Conservation (phyloP, 2,329 filamentous ascomycete genomes). For the Pseudogymnoascus sp. region DNA sequence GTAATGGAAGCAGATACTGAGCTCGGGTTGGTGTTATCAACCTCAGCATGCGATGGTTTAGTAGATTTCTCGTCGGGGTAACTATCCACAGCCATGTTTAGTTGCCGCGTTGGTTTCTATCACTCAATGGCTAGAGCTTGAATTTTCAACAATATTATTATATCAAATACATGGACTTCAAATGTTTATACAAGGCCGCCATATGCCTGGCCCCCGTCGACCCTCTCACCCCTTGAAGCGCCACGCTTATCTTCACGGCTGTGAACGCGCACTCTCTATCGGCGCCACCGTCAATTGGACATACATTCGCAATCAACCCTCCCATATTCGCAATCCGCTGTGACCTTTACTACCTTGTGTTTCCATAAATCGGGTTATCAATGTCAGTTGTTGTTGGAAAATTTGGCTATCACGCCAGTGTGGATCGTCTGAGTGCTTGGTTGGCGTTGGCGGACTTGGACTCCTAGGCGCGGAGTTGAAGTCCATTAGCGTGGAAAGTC, state of each 20-base stretch:
- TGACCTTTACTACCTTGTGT: background rate
- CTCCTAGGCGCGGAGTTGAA: constrained; percentile 2
- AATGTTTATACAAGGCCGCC: background rate
- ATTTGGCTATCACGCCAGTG: background rate
- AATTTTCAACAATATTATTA: background rate
- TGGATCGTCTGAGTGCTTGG: background rate
- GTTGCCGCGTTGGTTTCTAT: background rate
- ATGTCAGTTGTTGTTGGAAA: background rate
- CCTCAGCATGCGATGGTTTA: background rate
- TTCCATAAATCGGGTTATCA: background rate
- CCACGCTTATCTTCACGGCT: background rate
- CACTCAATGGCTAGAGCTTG: background rate
- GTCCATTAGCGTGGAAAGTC: constrained; percentile 1
- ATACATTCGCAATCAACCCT: background rate
- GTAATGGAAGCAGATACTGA: background rate
- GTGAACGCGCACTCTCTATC: background rate
- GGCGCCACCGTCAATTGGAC: background rate
- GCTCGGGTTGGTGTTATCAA: background rate
- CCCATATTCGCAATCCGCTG: background rate
- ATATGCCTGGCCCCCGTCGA: background rate
- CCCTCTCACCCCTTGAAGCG: background rate
- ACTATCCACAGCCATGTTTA: background rate
- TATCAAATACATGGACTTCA: constrained; percentile 1
- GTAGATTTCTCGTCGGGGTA: background rate
- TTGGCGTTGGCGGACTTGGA: background rate